phyloP scores from a whole-genome alignment of 257 asterid species.

The Solanum boliviense region DNA sequence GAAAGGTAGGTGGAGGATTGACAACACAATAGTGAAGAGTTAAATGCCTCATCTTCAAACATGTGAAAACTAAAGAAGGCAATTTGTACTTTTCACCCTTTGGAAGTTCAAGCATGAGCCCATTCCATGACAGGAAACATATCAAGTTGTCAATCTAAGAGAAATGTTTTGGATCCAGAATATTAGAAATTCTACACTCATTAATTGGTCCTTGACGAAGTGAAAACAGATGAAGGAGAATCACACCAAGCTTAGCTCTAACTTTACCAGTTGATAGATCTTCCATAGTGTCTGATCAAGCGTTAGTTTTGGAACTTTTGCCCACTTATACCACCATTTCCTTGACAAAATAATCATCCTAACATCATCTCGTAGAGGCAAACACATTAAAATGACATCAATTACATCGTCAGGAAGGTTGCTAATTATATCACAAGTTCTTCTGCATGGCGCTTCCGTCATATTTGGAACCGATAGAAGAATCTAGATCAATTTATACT shows the following conservation, averaged over 20 bases:
- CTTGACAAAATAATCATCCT: no score
- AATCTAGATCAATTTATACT: no score
- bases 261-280: not conserved
- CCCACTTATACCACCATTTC: no score
- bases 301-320: no score
- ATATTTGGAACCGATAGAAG: no score
- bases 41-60: not conserved
- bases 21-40: not conserved
- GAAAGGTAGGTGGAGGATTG: not conserved
- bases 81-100: not conserved
- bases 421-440: no score
- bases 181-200: not conserved
- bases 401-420: no score
- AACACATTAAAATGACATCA: no score
- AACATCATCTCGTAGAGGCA: no score
- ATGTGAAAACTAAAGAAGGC: not conserved
- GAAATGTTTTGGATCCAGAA: not conserved
- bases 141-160: not conserved
- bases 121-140: not conserved
- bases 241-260: not conserved
- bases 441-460: no score
- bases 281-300: not conserved
- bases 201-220: not conserved
- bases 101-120: not conserved
- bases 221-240: not conserved